These are phyloP conservation scores for Phaeophleospora eucalypticola DNA, from an alignment of 2,329 filamentous ascomycete species.

Conservation along the genomic window DNA sequence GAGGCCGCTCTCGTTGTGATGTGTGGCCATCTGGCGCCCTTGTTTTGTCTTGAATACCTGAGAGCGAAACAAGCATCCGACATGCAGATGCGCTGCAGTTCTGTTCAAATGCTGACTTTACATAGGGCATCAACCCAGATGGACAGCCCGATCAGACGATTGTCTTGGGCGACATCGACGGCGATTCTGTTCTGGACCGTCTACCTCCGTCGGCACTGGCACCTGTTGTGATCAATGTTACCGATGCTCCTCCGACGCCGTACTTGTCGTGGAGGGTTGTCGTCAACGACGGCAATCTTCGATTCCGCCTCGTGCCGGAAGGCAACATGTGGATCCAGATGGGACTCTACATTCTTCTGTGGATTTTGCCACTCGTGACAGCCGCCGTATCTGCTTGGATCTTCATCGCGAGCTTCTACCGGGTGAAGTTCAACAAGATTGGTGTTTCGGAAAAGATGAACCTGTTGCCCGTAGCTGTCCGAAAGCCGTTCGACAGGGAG, in stretches of 20 bases:
- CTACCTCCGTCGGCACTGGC: no score
- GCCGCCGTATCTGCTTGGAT: slow-evolving; percentile 48
- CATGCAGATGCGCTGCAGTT: no score
- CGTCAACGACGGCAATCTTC: slow-evolving; percentile 51
- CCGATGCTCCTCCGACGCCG: slow-evolving; percentile 47
- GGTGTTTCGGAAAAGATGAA: slow-evolving; percentile 33
- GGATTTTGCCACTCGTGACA: slow-evolving; percentile 48
- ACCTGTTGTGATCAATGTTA: slow-evolving; percentile 49
- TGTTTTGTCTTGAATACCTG: no score
- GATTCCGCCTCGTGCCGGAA: slow-evolving; percentile 48
- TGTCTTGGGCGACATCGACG: no score
- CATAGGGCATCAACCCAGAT: no score
- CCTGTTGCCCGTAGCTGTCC: slow-evolving; percentile 17
- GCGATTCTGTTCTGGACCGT: no score
- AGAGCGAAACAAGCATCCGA: no score
- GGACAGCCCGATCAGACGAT: no score
- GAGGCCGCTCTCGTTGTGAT: no score
- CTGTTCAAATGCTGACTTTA: no score
- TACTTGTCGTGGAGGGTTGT: slow-evolving; percentile 52
- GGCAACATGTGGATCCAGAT: slow-evolving; percentile 53
- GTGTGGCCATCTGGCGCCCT: no score
- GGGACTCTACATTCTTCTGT: slow-evolving; percentile 50
- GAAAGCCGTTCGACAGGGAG: slow-evolving; percentile 7
- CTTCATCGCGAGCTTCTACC: slow-evolving; percentile 58
- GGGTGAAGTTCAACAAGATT: slow-evolving; percentile 57